Conservation (phyloP, 208 protist species). For the Crithidia fasciculata region DNA sequence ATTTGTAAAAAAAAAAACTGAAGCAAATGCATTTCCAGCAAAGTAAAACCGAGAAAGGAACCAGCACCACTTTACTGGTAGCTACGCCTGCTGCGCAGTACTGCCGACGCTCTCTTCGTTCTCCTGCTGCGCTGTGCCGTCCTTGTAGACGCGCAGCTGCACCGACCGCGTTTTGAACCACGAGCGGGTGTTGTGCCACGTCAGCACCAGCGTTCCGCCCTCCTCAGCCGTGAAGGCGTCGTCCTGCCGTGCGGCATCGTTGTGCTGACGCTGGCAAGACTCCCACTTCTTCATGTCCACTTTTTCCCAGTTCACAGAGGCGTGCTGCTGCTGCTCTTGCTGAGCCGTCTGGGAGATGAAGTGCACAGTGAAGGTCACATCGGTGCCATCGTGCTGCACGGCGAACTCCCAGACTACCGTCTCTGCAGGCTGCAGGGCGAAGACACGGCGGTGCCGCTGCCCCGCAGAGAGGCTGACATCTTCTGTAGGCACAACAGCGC, state of each 20-base stretch:
- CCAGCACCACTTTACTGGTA: not conserved
- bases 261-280: not conserved
- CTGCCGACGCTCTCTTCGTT: not conserved
- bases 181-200: conserved; percentile 57
- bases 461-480: conserved; percentile 19
- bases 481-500: conserved; percentile 21
- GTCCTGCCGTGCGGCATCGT: conserved; percentile 10
- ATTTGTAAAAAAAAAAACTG: too few relatives aligned
- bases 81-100: not conserved
- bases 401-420: conserved; percentile 70
- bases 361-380: conserved; percentile 39
- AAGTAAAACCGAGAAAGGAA: too few relatives aligned
- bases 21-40: too few relatives aligned
- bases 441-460: conserved; percentile 27
- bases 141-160: conserved; percentile 63
- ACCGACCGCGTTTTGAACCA: conserved; percentile 52
- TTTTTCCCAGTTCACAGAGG: not conserved
- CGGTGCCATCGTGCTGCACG: conserved; percentile 22
- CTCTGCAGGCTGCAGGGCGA: conserved; percentile 33
- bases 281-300: conserved; percentile 8
- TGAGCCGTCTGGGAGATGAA: conserved; percentile 30
- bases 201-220: conserved; percentile 47
- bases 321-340: too few relatives aligned
- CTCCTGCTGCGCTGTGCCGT: not conserved
- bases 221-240: conserved; percentile 41